Evolutionary conservation across 1,139 yeast genomes (phyloP).

Genomic region (Kodamaea anthophila): DNA sequence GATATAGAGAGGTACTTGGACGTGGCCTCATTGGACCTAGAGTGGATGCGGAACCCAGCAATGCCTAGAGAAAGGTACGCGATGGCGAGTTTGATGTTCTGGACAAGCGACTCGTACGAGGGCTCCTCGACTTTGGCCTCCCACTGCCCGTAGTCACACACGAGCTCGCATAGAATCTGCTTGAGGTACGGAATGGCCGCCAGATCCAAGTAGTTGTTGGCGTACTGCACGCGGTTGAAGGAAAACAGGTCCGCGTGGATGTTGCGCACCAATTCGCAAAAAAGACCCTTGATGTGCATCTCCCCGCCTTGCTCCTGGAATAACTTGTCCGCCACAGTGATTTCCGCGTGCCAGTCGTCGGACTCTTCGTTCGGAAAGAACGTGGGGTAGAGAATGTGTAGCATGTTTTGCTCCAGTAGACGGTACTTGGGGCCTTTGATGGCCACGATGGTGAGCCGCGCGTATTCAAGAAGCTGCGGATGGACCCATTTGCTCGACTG

Average conservation of each 20-base stretch:
- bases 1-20: conserved; percentile 24
- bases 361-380: conserved; percentile 41
- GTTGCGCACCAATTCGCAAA: conserved; percentile 15
- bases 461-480: conserved; percentile 28
- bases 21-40: background rate
- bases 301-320: conserved; percentile 8
- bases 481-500: conserved; percentile 31
- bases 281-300: conserved; percentile 14
- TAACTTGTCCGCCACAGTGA: conserved; percentile 15
- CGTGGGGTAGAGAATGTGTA: conserved; percentile 43
- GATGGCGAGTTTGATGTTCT: conserved; percentile 22
- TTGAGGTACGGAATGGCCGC: conserved; percentile 27
- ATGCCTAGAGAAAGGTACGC: conserved; percentile 24
- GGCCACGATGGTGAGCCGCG: conserved; percentile 38
- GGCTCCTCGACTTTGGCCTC: conserved; percentile 2
- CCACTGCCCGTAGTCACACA: conserved; percentile 21
- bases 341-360: conserved; percentile 36
- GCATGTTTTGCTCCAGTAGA: conserved; percentile 38
- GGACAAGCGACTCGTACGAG: background rate
- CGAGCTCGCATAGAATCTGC: conserved; percentile 26
- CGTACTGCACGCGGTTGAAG: conserved; percentile 19
- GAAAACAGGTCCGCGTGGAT: conserved; percentile 18
- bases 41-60: conserved; percentile 20
- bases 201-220: conserved; percentile 24
- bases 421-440: conserved; percentile 36